These are phyloP conservation scores for Litchi chinensis DNA, from an alignment of 345 rosid genomes.

Conservation along the genomic window DNA sequence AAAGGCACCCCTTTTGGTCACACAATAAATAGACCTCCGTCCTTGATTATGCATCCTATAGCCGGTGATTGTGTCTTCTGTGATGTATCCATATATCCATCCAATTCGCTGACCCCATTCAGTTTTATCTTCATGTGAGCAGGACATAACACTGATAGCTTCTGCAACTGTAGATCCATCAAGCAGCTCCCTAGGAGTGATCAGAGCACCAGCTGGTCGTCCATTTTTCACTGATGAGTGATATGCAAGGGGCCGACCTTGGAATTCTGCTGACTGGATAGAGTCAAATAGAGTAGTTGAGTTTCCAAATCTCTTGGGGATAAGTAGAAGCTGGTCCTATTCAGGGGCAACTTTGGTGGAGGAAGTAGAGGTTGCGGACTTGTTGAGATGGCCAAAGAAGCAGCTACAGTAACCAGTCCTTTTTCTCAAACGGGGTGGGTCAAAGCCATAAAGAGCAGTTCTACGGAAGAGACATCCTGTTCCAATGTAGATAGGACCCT, in stretches of 20 bases:
- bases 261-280: conserved; percentile 27
- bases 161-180: conserved; percentile 32
- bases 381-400: conserved; percentile 17
- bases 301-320: conserved; percentile 33
- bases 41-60: conserved; percentile 41
- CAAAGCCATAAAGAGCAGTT: conserved; percentile 33
- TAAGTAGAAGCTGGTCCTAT: conserved; percentile 6
- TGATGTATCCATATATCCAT: conserved; percentile 35
- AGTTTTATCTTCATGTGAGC: conserved; percentile 36
- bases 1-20: conserved; percentile 33
- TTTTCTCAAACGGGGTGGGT: conserved; percentile 29
- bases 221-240: conserved; percentile 35
- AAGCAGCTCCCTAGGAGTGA: conserved; percentile 26
- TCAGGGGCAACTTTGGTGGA: conserved; percentile 12
- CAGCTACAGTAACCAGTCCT: conserved; percentile 11
- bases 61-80: conserved; percentile 31
- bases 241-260: conserved; percentile 31
- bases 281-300: conserved; percentile 28
- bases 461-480: conserved; percentile 36
- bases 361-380: not conserved
- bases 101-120: conserved; percentile 32
- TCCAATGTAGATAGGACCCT: conserved; percentile 37
- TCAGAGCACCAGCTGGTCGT: conserved; percentile 31
- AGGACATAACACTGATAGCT: conserved; percentile 35
- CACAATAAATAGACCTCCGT: conserved; percentile 32